Base-by-base conservation (phyloP, 1,139 yeast species). In the Diutina neorugosa region DNA sequence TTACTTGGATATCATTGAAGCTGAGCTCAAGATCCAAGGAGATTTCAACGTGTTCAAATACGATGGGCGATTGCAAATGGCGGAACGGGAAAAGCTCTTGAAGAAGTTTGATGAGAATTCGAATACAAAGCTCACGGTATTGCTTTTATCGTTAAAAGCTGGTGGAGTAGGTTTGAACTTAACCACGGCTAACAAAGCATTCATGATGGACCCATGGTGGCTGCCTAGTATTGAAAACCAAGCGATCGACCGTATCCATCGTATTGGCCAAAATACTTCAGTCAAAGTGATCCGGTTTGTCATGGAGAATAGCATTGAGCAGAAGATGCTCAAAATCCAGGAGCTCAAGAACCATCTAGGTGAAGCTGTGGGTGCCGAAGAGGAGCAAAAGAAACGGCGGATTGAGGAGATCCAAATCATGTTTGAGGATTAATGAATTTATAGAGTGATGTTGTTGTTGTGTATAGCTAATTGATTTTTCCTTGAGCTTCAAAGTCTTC, bases 181-280 rank as follows among this genome's bases (percentile, higher is more conserved):
- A 56, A 91, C 96, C 0, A 81, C 84, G 51, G 96, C 98, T 0
- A 84, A 88, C 0, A 77, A 81, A 49, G 98, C 96, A 8, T 90
- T 84, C 62, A 76, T 93, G 80, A 86, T 93, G 91, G 98, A 93
- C 62, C 98, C 98, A 0, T 93, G 96, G 95, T 93, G 98, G 98
- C 86, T 94, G 25, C 96, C 89, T 49, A 89, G 96, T 54, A 82
- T 88, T 47, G 98, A 93, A 63, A 89, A 88, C 49, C 98, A 93
- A 66, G 98, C 98, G 0, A 89, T 93, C 59, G 98, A 93, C 67
- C 78, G 98, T 62, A 79, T 93, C 27, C 98, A 93, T 63, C 76
- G 98, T 58, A 86, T 93, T 65, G 98, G 98, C 0, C 98, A 93
- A 64, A 71, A 71, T 16, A 79, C 76, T 42, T 76, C 77, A 44